A percentile compares a stretch with the other conserved stretches of the same genome.
Conservation (phyloP, 106 monocot genomes). For the Dendrobium catenatum region DNA sequence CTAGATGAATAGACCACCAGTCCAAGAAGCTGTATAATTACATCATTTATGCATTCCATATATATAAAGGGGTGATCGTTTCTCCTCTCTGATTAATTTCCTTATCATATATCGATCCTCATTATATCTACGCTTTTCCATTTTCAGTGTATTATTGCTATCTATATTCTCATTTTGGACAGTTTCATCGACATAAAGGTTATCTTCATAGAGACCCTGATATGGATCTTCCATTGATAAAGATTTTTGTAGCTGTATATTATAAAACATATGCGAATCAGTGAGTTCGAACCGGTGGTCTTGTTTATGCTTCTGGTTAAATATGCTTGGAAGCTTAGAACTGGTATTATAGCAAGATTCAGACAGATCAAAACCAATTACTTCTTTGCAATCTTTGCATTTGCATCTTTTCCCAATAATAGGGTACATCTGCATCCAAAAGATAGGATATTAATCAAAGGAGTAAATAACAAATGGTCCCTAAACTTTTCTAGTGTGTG, state of each 20-base stretch:
- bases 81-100: neutral
- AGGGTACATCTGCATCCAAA: conserved; percentile 59
- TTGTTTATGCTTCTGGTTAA: conserved; percentile 86
- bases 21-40: neutral
- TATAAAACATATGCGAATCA: conserved; percentile 20
- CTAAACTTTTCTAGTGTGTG: too few relatives aligned
- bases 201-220: neutral
- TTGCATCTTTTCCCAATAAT: conserved; percentile 79
- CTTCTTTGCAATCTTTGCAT: conserved; percentile 72
- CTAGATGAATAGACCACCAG: too few relatives aligned
- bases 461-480: too few relatives aligned
- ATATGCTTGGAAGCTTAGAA: conserved; percentile 64
- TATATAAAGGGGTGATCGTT: neutral
- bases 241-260: neutral
- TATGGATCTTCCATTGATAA: neutral
- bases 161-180: conserved; percentile 2
- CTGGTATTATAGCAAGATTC: conserved; percentile 59
- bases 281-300: conserved; percentile 60
- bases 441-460: neutral
- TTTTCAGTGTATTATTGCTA: neutral
- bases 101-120: too few relatives aligned
- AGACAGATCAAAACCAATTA: conserved; percentile 80
- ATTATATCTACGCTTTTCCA: neutral
- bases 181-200: neutral
- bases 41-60: neutral